Evolutionary conservation across 768 basidiomycete species (phyloP).

Genomic region (Hortiboletus campestris): DNA sequence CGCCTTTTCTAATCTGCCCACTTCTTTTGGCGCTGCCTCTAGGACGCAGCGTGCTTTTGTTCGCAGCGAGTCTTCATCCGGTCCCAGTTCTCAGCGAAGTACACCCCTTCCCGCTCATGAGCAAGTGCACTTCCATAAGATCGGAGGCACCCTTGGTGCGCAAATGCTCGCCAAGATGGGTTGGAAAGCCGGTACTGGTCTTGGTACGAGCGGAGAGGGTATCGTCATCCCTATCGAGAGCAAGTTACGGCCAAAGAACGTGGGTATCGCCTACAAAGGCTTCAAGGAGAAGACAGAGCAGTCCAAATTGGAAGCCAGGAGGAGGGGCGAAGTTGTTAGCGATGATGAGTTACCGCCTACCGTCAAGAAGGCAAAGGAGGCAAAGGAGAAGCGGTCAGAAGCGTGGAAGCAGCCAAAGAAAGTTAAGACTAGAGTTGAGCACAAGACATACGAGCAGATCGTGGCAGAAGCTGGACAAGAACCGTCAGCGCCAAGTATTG

Average conservation of each 20-base stretch:
- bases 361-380: slow-evolving; percentile 44
- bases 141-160: slow-evolving; percentile 78
- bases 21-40: slow-evolving; percentile 38
- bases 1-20: slow-evolving; percentile 29
- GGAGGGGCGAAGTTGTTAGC: slow-evolving; percentile 70
- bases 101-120: slow-evolving; percentile 63
- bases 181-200: slow-evolving; percentile 81
- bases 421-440: slow-evolving; percentile 79
- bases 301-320: slow-evolving; percentile 73
- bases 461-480: slow-evolving; percentile 81
- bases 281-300: slow-evolving; percentile 89
- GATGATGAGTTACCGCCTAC: slow-evolving; percentile 50
- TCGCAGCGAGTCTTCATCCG: slow-evolving; percentile 46
- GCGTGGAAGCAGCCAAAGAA: slow-evolving; percentile 87
- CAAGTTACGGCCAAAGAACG: slow-evolving; percentile 79
- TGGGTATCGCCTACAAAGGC: slow-evolving; percentile 85
- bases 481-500: slow-evolving; percentile 53
- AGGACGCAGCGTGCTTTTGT: slow-evolving; percentile 51
- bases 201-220: slow-evolving; percentile 73
- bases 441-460: slow-evolving; percentile 97
- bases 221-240: slow-evolving; percentile 87
- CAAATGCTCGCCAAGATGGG: slow-evolving; percentile 94
- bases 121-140: slow-evolving; percentile 76
- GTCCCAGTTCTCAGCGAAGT: slow-evolving; percentile 40
- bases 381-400: slow-evolving; percentile 65